Evolutionary conservation across 345 rosid species (phyloP).

Genomic region (Gossypioides kirkii): DNA sequence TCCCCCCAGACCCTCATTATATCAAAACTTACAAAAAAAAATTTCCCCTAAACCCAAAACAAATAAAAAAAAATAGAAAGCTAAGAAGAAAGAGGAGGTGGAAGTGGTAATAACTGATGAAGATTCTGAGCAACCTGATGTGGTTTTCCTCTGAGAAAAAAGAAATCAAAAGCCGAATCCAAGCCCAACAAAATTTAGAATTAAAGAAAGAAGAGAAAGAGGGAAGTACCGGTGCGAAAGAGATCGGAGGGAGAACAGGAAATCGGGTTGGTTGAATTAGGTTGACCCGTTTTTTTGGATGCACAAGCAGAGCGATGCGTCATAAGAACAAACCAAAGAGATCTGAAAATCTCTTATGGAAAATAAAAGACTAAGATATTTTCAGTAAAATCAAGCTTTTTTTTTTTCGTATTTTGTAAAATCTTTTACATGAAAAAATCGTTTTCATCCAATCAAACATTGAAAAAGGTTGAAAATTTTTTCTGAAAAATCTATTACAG

Average conservation of each 20-base stretch:
- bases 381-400: no score
- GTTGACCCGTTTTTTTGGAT: slow-evolving; percentile 71
- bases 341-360: no score
- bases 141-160: slow-evolving; percentile 26
- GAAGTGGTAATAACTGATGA: slow-evolving; percentile 76
- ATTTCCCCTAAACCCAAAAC: background rate
- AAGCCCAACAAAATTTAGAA: background rate
- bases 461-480: no score
- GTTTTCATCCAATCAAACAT: no score
- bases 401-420: no score
- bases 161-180: background rate
- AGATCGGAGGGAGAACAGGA: slow-evolving; percentile 72
- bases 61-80: background rate
- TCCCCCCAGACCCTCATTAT: slow-evolving; percentile 13
- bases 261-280: slow-evolving; percentile 54
- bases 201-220: background rate
- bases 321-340: slow-evolving; percentile 25
- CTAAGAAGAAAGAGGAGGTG: slow-evolving; percentile 44
- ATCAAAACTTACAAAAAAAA: slow-evolving; percentile 11
- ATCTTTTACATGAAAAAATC: no score
- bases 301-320: slow-evolving; percentile 74
- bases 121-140: slow-evolving; percentile 51
- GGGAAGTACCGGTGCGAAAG: slow-evolving; percentile 70
- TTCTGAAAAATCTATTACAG: no score
- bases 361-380: no score